Percentiles rank a stretch among this genome's conserved stretches.
phyloP scores from a whole-genome alignment of 2,329 filamentous ascomycete genomes.

The Zalaria obscura region DNA sequence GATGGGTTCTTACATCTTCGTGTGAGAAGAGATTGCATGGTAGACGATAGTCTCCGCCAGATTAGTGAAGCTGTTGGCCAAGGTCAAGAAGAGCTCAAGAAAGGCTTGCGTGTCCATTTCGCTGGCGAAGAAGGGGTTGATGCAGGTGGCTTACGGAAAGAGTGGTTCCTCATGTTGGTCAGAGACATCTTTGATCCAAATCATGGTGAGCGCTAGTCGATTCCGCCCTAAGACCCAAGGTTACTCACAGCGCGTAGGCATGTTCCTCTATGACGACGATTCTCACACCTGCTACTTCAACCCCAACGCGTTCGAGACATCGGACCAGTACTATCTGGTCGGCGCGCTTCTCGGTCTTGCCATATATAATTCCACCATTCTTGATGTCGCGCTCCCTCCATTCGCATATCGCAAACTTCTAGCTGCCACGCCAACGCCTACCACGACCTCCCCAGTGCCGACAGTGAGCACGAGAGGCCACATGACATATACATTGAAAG shows the following conservation, averaged over 20 bases:
- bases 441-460: conserved; percentile 27
- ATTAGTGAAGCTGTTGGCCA: conserved; percentile 77
- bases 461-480: conserved; percentile 15
- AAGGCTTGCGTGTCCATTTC: conserved; percentile 74
- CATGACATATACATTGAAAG: conserved; percentile 65
- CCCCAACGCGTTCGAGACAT: conserved; percentile 74
- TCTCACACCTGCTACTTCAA: conserved; percentile 91
- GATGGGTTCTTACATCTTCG: conserved; percentile 59
- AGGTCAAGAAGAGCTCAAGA: conserved; percentile 76
- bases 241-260: conserved; percentile 36
- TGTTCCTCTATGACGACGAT: conserved; percentile 86
- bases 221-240: background rate
- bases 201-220: conserved; percentile 50
- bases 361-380: conserved; percentile 88
- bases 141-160: conserved; percentile 76
- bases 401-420: conserved; percentile 84
- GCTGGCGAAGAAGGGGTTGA: conserved; percentile 82
- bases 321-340: conserved; percentile 82
- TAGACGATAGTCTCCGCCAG: conserved; percentile 72
- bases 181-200: conserved; percentile 84
- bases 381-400: conserved; percentile 75
- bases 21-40: conserved; percentile 70
- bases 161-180: conserved; percentile 84
- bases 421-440: conserved; percentile 54
- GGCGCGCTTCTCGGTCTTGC: conserved; percentile 78